Evolutionary conservation across 352 stramenopile species (phyloP).

Genomic region (Globisporangium irregulare): DNA sequence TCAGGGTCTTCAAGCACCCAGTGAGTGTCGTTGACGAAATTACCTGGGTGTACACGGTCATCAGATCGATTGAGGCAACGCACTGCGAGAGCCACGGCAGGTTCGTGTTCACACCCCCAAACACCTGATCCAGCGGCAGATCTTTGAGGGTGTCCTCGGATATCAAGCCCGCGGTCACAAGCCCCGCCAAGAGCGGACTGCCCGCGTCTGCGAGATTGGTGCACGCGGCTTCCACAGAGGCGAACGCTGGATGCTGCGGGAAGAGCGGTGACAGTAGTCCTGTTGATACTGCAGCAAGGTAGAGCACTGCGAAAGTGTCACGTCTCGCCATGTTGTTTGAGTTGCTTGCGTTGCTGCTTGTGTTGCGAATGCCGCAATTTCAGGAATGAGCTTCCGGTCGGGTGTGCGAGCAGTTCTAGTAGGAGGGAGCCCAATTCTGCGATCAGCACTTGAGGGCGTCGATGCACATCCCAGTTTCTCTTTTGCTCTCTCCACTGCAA

Average conservation of each 20-base stretch:
- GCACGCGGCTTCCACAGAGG: slow-evolving; percentile 7
- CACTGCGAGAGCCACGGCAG: slow-evolving; percentile 44
- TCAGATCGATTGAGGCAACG: slow-evolving; percentile 29
- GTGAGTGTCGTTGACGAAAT: slow-evolving; percentile 19
- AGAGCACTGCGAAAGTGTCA: not conserved
- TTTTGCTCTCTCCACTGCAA: not conserved
- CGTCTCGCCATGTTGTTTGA: not conserved
- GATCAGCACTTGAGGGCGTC: not conserved
- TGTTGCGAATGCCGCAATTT: not conserved
- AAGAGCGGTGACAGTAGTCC: not conserved
- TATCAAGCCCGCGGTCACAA: slow-evolving; percentile 6
- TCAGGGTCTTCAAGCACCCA: slow-evolving; percentile 27
- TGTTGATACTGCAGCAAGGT: not conserved
- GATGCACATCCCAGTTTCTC: not conserved
- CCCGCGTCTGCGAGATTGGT: slow-evolving; percentile 21
- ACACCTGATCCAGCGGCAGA: slow-evolving; percentile 18
- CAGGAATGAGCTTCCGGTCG: not conserved
- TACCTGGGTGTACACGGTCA: slow-evolving; percentile 20
- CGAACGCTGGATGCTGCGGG: not conserved
- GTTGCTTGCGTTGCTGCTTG: not conserved
- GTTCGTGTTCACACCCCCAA: slow-evolving; percentile 24
- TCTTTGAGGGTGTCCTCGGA: slow-evolving; percentile 1
- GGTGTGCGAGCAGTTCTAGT: not conserved
- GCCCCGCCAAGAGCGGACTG: slow-evolving; percentile 16
- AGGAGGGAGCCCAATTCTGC: not conserved